phyloP scores from a whole-genome alignment of 257 asterid species.

The Nicotiana paniculata region DNA sequence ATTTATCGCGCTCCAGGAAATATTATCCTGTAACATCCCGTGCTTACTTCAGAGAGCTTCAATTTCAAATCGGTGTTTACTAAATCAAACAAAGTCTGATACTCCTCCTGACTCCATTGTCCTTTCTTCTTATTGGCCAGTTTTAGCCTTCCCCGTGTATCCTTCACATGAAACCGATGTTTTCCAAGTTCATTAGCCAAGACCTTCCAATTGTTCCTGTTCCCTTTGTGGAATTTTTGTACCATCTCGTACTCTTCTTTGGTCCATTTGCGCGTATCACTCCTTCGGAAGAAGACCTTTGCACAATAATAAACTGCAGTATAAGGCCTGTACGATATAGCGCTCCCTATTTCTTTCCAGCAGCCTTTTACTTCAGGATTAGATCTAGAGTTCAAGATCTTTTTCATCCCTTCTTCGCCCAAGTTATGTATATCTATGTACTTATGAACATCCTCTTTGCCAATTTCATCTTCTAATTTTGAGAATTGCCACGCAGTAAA shows the following conservation, averaged over 20 bases:
- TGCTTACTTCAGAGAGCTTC: constrained; percentile 4
- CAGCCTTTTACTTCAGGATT: too few relatives aligned
- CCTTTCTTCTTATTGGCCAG: constrained; percentile 1
- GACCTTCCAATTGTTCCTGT: not conserved
- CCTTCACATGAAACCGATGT: constrained; percentile 5
- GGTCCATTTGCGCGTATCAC: not conserved
- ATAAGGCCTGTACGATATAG: not conserved
- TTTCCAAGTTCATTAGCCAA: not conserved
- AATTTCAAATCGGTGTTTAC: constrained; percentile 4
- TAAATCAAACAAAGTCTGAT: constrained; percentile 7
- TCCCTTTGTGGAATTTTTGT: not conserved
- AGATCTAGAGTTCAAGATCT: not conserved
- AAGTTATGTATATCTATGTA: constrained; percentile 2
- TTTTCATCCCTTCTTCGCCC: constrained; percentile 1
- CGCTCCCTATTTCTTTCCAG: too few relatives aligned
- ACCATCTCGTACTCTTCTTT: constrained; percentile 8
- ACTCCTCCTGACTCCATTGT: constrained; percentile 7
- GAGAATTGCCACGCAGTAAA: constrained; percentile 1
- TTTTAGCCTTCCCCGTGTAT: constrained; percentile 7
- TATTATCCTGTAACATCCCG: constrained; percentile 3
- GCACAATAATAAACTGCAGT: not conserved
- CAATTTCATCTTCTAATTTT: constrained; percentile 1
- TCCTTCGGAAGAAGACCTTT: not conserved
- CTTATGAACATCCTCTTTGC: constrained; percentile 5
- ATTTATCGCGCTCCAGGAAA: constrained; percentile 1